Percentiles rank a stretch among this genome's conserved stretches.
phyloP scores from a whole-genome alignment of 23 red algal genomes.

The Gracilaria gracilis region DNA sequence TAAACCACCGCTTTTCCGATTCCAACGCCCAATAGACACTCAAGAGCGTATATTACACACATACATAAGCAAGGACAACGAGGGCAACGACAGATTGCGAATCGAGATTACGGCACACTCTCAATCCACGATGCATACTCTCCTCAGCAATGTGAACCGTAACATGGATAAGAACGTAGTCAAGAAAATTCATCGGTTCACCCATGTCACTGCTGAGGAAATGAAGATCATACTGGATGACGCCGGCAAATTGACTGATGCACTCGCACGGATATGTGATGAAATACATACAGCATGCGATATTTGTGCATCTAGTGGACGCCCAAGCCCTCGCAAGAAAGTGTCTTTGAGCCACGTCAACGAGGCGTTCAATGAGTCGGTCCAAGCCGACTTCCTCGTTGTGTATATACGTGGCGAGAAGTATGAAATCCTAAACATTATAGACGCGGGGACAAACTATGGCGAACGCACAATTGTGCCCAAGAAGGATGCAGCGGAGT shows the following conservation, averaged over 20 bases:
- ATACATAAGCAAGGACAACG: too few species aligned
- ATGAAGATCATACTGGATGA: conserved; percentile 22
- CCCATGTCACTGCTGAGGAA: not conserved
- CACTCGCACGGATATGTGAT: not conserved
- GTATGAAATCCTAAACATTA: conserved; percentile 32
- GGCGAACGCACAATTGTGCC: not conserved
- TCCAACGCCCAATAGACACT: too few species aligned
- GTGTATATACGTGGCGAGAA: conserved; percentile 35
- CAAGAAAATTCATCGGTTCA: conserved; percentile 22
- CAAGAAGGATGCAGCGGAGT: too few species aligned
- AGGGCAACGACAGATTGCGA: too few species aligned
- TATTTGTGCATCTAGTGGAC: not conserved
- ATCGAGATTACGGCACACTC: too few species aligned
- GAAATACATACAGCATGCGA: conserved; percentile 11
- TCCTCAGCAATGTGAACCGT: too few species aligned
- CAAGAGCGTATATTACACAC: too few species aligned
- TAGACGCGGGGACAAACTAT: conserved; percentile 2
- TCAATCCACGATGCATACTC: too few species aligned
- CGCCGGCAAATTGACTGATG: not conserved
- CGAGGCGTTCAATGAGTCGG: conserved; percentile 12
- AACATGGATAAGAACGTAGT: not conserved
- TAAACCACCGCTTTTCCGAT: too few species aligned
- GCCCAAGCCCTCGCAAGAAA: not conserved
- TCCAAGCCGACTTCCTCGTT: conserved; percentile 19
- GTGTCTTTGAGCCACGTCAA: conserved; percentile 21